Base-by-base conservation (phyloP, 441 rosid species). In the Euphorbia schlechtendalii region DNA sequence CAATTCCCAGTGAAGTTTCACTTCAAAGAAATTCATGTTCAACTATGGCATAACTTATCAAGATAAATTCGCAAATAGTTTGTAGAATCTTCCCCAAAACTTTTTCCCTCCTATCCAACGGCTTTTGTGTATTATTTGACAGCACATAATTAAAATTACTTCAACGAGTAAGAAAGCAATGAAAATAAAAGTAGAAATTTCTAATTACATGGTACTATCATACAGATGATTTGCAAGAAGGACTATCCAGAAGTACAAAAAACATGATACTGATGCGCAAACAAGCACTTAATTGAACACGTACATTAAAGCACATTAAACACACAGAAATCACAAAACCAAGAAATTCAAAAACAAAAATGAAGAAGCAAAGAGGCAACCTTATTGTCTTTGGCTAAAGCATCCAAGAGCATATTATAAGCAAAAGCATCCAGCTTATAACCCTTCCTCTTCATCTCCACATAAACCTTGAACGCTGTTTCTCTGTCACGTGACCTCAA, bases 331-430 rank as follows among this genome's bases (percentile, higher is more conserved):
- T 14, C 17, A 18, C 2, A 27, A 58, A 52, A 45, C 48, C 59
- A 38, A 56, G 13, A 66, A 38, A 10, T 4, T 45, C 18, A 18
- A n/a, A 24, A 5, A 25, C 36, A 28, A 32, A n/a, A 17, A 18
- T 34, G 8, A 38, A 61, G 74, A 21, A 4, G 17, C 15, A 49
- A 30, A 59, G 32, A 59, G 40, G 59, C 69, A 34, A 92, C 96
- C 96, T 87, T 86, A 28, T 68, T 69, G 75, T 90, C 86, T 75
- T 88, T 87, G 25, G 85, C 96, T 66, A 90, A 84, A 73, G 93
- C 88, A 79, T 93, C 86, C 83, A 93, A 69, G 69, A 93, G 73
- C 98, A 93, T 93, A 67, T 93, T 93, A 71, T 81, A 93, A 59
- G 82, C 90, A 53, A 93, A 88, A 52, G 86, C 72, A 56, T 93